Percentiles rank a stretch among this genome's conserved stretches.
Conservation (phyloP, 768 basidiomycete genomes). For the Podaxis carcinomalis region DNA sequence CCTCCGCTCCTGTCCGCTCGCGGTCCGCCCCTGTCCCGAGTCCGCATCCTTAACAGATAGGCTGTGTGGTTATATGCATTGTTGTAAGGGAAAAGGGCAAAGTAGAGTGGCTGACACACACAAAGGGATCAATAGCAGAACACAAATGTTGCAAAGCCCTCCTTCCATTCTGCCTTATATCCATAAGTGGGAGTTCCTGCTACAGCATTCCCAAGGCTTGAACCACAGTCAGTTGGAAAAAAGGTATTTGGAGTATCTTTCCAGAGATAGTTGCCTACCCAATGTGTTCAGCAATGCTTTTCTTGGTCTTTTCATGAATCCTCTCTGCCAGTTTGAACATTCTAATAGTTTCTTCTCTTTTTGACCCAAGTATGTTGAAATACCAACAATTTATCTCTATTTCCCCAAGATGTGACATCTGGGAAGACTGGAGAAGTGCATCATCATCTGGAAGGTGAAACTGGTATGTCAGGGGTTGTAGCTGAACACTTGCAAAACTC, state of each 20-base stretch:
- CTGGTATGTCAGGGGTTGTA: neutral
- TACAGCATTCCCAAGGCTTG: neutral
- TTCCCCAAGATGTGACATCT: neutral
- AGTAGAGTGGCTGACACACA: neutral
- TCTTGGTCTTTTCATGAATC: slow-evolving; percentile 12
- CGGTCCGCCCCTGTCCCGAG: too few species aligned
- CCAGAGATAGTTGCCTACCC: neutral
- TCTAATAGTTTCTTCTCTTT: neutral
- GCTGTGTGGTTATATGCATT: neutral
- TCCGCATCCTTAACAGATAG: too few species aligned
- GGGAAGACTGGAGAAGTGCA: neutral
- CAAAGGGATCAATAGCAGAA: slow-evolving; percentile 7
- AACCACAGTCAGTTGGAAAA: neutral
- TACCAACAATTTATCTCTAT: neutral
- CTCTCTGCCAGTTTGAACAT: neutral
- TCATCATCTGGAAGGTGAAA: neutral
- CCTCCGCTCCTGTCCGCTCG: too few species aligned
- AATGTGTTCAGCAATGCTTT: slow-evolving; percentile 12
- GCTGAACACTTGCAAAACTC: neutral
- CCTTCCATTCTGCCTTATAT: neutral
- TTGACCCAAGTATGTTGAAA: neutral
- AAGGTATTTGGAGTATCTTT: neutral
- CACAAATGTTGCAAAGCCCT: slow-evolving; percentile 14
- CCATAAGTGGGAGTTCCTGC: rapidly evolving
- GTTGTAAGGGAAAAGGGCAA: neutral